Conservation (phyloP, 768 basidiomycete species). For the Arthromyces matolae region DNA sequence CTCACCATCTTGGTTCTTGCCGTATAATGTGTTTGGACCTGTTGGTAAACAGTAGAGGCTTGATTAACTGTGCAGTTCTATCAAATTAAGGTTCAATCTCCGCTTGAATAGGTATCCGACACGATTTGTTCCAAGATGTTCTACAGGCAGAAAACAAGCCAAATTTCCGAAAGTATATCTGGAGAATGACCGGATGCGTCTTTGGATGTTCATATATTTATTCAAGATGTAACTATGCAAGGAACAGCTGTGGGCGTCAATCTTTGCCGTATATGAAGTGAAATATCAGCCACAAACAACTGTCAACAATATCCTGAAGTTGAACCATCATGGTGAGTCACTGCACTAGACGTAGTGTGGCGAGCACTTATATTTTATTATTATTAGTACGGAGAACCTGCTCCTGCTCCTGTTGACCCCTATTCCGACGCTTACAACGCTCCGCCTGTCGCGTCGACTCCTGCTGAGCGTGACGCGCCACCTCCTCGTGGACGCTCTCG, state of each 20-base stretch:
- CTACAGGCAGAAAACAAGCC: no score
- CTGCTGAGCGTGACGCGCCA: conserved; percentile 53
- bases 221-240: no score
- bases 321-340: conserved; percentile 72
- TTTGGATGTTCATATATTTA: no score
- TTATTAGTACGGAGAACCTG: conserved; percentile 63
- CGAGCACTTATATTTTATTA: conserved; percentile 14
- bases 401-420: conserved; percentile 63
- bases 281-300: conserved; percentile 34
- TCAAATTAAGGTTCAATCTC: conserved; percentile 39
- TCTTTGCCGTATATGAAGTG: conserved; percentile 18
- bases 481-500: conserved; percentile 67
- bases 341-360: conserved; percentile 1
- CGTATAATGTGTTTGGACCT: conserved; percentile 48
- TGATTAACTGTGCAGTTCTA: conserved; percentile 66
- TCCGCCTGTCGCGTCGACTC: conserved; percentile 47
- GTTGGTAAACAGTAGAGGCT: conserved; percentile 47
- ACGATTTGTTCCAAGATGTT: not conserved
- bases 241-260: conserved; percentile 5
- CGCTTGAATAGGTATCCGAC: conserved; percentile 37
- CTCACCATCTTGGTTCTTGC: conserved; percentile 82
- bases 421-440: conserved; percentile 81
- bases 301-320: conserved; percentile 42
- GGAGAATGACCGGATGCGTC: no score
- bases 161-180: no score